Evolutionary conservation across 2,329 filamentous ascomycete species (phyloP).

Genomic region (Colletotrichum orchidophilum): DNA sequence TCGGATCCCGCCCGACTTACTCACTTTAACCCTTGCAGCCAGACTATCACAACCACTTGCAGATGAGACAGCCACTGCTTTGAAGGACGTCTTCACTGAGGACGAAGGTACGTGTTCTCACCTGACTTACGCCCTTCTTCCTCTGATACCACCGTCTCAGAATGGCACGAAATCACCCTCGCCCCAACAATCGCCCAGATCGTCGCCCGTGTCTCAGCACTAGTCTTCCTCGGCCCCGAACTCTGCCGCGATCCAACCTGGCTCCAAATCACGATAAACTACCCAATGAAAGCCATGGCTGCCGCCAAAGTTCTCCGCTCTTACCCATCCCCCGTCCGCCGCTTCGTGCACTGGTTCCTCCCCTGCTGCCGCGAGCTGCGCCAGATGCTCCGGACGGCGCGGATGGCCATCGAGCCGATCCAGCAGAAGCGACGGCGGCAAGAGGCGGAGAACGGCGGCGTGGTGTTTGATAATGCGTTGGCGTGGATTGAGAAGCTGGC

Average conservation of each 20-base stretch:
- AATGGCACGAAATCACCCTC: conserved; percentile 29
- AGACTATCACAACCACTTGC: conserved; percentile 10
- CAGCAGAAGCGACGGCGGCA: conserved; percentile 39
- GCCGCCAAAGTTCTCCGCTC: conserved; percentile 48
- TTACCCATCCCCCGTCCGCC: conserved; percentile 51
- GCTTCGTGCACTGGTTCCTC: conserved; percentile 55
- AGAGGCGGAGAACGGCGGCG: conserved; percentile 39
- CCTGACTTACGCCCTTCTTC: neutral
- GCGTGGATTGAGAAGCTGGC: conserved; percentile 52
- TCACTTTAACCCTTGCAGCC: neutral
- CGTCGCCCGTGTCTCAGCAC: conserved; percentile 59
- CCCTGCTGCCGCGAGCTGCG: conserved; percentile 50
- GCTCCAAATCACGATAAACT: conserved; percentile 54
- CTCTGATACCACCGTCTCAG: conserved; percentile 30
- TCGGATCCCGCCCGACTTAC: accelerated
- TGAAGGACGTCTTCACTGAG: conserved; percentile 7
- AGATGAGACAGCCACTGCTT: neutral
- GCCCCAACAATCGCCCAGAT: conserved; percentile 35
- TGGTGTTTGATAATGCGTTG: conserved; percentile 47
- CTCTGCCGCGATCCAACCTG: conserved; percentile 57
- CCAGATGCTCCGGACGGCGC: conserved; percentile 47
- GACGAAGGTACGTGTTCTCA: neutral
- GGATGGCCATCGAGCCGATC: conserved; percentile 46
- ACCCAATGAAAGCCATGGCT: conserved; percentile 50
- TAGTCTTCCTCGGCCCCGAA: conserved; percentile 56